Evolutionary conservation across 2,329 filamentous ascomycete species (phyloP).

Genomic region (Aspergillus vadensis): DNA sequence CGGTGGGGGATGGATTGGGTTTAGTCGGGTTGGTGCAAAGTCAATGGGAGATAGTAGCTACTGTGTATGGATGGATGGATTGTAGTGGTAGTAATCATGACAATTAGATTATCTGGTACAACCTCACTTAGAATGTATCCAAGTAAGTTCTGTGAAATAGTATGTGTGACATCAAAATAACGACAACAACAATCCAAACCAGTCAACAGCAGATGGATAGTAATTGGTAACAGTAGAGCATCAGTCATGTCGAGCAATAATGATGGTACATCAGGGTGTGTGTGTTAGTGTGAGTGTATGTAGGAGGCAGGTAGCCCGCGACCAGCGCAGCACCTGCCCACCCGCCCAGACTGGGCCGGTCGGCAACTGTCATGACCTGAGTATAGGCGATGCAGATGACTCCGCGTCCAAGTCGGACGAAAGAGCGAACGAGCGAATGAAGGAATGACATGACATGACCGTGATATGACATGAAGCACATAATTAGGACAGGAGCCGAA

Average conservation of each 20-base stretch:
- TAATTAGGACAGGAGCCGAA: background rate
- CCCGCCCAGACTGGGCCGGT: background rate
- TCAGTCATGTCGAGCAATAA: slow-evolving; percentile 7
- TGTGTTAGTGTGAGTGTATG: background rate
- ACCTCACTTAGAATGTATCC: background rate
- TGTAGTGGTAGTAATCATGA: background rate
- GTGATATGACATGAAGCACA: slow-evolving; percentile 6
- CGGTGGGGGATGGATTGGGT: background rate
- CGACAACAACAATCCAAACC: background rate
- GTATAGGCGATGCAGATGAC: background rate
- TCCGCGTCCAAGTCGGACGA: background rate
- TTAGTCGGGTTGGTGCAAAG: background rate
- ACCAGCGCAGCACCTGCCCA: slow-evolving; percentile 4
- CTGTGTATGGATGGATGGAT: background rate
- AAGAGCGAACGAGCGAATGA: slow-evolving; percentile 13
- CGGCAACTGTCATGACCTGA: slow-evolving; percentile 1
- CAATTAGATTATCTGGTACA: background rate
- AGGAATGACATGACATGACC: slow-evolving; percentile 24
- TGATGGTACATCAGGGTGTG: background rate
- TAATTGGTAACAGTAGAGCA: background rate
- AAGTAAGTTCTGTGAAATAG: background rate
- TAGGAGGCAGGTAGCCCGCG: background rate
- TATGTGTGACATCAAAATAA: background rate
- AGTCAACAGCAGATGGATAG: background rate
- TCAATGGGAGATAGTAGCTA: background rate